These are phyloP conservation scores for Calcarisporium arbuscula DNA, from an alignment of 2,329 filamentous ascomycete species.

Conservation along the genomic window DNA sequence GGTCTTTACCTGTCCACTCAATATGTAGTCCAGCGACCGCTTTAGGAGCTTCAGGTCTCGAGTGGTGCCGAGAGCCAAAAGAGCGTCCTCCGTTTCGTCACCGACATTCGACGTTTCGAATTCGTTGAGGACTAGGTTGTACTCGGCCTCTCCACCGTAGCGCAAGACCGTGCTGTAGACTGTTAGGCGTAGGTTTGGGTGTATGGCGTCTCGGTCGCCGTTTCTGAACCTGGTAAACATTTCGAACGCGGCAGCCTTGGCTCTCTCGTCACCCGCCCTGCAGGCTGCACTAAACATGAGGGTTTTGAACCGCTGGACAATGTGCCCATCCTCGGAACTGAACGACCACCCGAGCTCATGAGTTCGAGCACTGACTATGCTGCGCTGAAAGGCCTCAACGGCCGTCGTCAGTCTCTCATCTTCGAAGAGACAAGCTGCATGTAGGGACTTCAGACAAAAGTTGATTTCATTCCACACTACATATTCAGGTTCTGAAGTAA, in stretches of 20 bases:
- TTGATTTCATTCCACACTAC: conserved; percentile 95
- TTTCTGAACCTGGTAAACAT: conserved; percentile 83
- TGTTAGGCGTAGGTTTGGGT: conserved; percentile 83
- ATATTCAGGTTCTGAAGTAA: conserved; percentile 77
- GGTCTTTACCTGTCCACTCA: conserved; percentile 79
- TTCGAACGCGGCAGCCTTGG: conserved; percentile 75
- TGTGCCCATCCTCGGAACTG: conserved; percentile 75
- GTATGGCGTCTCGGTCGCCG: conserved; percentile 75
- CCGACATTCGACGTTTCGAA: conserved; percentile 63
- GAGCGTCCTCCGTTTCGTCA: conserved; percentile 86
- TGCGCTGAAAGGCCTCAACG: conserved; percentile 75
- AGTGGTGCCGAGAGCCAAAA: conserved; percentile 75
- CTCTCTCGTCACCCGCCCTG: conserved; percentile 68
- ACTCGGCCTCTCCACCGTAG: conserved; percentile 82
- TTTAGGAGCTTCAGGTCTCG: conserved; percentile 74
- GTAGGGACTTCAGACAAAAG: conserved; percentile 69
- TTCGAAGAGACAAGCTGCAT: conserved; percentile 76
- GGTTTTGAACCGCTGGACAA: conserved; percentile 90
- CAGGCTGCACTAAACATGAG: conserved; percentile 84
- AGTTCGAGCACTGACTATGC: conserved; percentile 70
- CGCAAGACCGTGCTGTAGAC: conserved; percentile 81
- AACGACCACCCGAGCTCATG: conserved; percentile 88
- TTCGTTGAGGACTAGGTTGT: conserved; percentile 68
- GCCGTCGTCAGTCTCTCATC: conserved; percentile 66
- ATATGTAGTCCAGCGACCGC: conserved; percentile 67